A percentile compares a stretch with the other conserved stretches of the same genome.
Conservation (phyloP, 768 basidiomycete species). For the Strobilomyces dryophilus region DNA sequence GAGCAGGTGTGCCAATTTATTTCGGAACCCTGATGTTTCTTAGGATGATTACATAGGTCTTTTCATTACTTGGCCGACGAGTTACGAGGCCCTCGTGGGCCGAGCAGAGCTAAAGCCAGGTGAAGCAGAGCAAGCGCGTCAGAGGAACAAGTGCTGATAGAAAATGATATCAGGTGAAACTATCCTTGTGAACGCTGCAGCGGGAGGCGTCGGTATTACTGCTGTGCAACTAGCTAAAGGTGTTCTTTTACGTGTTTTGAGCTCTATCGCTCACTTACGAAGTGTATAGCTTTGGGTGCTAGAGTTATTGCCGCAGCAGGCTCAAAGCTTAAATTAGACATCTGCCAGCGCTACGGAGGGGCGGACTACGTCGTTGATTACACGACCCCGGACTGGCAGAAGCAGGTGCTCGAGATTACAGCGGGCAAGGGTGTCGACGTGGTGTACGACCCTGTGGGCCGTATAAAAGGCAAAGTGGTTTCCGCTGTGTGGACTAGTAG, state of each 20-base stretch:
- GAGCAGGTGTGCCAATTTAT: constrained; percentile 54
- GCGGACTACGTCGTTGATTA: constrained; percentile 87
- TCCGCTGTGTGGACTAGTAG: neutral
- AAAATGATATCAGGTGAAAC: constrained; percentile 60
- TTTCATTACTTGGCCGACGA: constrained; percentile 88
- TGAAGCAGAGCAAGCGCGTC: constrained; percentile 23
- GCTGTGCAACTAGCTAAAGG: constrained; percentile 94
- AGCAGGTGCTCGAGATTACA: constrained; percentile 82
- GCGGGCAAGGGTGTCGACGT: constrained; percentile 82
- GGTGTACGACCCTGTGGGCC: constrained; percentile 83
- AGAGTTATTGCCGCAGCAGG: constrained; percentile 94
- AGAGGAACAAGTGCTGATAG: constrained; percentile 7
- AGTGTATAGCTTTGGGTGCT: constrained; percentile 68
- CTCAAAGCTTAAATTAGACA: constrained; percentile 71
- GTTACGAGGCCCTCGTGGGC: constrained; percentile 87
- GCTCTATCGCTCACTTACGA: neutral
- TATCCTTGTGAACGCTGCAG: constrained; percentile 92
- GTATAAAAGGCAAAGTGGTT: constrained; percentile 53
- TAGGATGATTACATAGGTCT: constrained; percentile 45
- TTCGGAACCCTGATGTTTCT: neutral
- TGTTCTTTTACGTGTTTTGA: constrained; percentile 22
- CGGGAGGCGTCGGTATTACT: constrained; percentile 90
- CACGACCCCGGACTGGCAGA: constrained; percentile 76
- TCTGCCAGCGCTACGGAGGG: constrained; percentile 70
- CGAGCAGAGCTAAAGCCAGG: constrained; percentile 78